phyloP scores from a whole-genome alignment of 208 protist species.

The Crithidia fasciculata region DNA sequence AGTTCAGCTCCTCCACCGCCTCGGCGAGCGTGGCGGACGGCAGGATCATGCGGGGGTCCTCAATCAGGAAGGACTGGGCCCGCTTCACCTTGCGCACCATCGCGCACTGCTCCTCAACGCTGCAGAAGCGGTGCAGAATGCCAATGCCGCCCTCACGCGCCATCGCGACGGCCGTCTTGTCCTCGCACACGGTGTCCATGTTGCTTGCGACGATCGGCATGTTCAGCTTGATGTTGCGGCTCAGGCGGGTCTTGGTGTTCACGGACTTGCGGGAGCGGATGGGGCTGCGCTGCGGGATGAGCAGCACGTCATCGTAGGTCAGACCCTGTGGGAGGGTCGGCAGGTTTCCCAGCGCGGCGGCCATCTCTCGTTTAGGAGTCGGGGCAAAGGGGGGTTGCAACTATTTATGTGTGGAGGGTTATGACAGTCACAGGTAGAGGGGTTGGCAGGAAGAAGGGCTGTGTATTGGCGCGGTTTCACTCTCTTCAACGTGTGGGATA shows the following conservation, averaged over 20 bases:
- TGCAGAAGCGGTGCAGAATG: slow-evolving; percentile 92
- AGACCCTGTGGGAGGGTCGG: slow-evolving; percentile 57
- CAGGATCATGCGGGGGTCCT: slow-evolving; percentile 84
- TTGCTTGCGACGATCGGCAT: slow-evolving; percentile 92
- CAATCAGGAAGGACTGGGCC: slow-evolving; percentile 90
- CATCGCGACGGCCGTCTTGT: slow-evolving; percentile 87
- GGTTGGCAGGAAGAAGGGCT: too few relatives aligned
- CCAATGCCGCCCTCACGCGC: slow-evolving; percentile 90
- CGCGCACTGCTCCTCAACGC: slow-evolving; percentile 82
- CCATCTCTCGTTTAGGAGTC: background rate
- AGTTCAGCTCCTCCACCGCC: slow-evolving; percentile 70
- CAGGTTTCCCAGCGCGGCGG: slow-evolving; percentile 34
- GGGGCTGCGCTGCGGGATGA: slow-evolving; percentile 81
- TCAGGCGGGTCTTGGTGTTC: slow-evolving; percentile 66
- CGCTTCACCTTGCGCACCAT: slow-evolving; percentile 92
- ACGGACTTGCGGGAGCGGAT: slow-evolving; percentile 78
- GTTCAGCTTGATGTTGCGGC: slow-evolving; percentile 71
- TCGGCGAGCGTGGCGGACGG: slow-evolving; percentile 60
- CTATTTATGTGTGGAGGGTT: too few relatives aligned
- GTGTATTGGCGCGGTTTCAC: too few relatives aligned
- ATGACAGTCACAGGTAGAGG: too few relatives aligned
- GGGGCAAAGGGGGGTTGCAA: too few relatives aligned
- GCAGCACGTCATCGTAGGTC: slow-evolving; percentile 92
- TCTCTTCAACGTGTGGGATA: too few relatives aligned
- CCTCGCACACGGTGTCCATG: slow-evolving; percentile 93